Evolutionary conservation across 768 basidiomycete species (phyloP), one percentile per base, ranked within the genome.

Genomic region (Nidularia pulvinata): DNA sequence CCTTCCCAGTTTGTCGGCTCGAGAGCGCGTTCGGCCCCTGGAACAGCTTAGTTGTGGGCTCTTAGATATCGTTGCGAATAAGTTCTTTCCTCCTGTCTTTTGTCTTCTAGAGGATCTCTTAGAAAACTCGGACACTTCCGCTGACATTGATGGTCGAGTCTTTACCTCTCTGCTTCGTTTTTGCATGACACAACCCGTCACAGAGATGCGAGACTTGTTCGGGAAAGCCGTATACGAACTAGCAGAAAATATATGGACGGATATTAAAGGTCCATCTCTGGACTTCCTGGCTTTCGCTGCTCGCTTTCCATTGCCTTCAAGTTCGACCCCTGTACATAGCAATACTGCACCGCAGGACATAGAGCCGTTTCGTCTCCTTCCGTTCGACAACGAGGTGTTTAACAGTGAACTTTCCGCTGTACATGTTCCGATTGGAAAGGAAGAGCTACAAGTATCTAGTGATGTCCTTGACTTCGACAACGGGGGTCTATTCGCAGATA

Each of bases 61-160:
- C 46, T 60, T 56, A 9, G 48, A 47, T 14, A 54, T 66, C n/a
- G 58, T 85, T 5, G 22, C 59, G 4, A 54, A 67, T 1, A 33
- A 57, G 0, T 81, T 86, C 59, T 61, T 86, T 1, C 78, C 80
- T 0, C 46, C 45, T 0, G 52, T 76, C 3, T 73, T 82, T 55
- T 55, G 66, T 7, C 56, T 60, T 0, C 60, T 73, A 1, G 69
- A 72, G 16, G 32, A 45, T 7, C 50, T 62, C n/a, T 57, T 70
- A 5, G 53, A 63, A 13, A 49, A 56, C 4, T 52, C 61, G 5
- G 51, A 55, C 32, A 51, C 60, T 37, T 57, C 66, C 37, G 55
- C 78, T n/a, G 79, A 84, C 50, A 50, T 87, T 6, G 86, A 88
- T 58, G 80, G 80, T 11, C 69, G 76, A 36, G 64, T 86, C 7